phyloP scores from a whole-genome alignment of 208 protist species.

The Acanthamoeba rhysodes region DNA sequence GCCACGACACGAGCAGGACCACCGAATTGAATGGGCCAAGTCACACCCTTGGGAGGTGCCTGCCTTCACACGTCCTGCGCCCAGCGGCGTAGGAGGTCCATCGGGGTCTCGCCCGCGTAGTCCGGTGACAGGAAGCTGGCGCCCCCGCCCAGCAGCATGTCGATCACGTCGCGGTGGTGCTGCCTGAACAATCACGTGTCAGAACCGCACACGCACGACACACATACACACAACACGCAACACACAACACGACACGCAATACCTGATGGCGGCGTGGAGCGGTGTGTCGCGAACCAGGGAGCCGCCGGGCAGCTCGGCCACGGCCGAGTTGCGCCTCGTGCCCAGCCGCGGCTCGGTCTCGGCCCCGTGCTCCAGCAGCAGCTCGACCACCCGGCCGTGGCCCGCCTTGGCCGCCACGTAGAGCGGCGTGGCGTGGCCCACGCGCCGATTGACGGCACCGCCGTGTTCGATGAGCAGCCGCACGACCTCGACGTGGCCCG shows the following conservation, averaged over 20 bases:
- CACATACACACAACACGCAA: background rate
- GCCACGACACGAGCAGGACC: too few species aligned
- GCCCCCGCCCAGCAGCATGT: conserved; percentile 13
- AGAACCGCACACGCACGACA: background rate
- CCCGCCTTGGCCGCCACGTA: conserved; percentile 38
- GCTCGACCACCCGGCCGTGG: conserved; percentile 1
- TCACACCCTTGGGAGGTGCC: too few species aligned
- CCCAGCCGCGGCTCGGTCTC: conserved; percentile 29
- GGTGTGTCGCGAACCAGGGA: conserved; percentile 19
- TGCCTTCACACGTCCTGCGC: background rate
- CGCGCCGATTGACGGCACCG: background rate
- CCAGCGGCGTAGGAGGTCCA: conserved; percentile 31
- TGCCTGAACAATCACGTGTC: background rate
- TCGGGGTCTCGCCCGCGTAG: conserved; percentile 2
- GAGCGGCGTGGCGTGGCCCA: conserved; percentile 16
- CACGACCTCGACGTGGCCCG: background rate
- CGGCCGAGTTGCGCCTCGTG: conserved; percentile 21
- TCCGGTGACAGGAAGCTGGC: conserved; percentile 47
- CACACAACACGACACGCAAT: background rate
- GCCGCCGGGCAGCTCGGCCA: conserved; percentile 11
- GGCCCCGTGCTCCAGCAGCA: conserved; percentile 11
- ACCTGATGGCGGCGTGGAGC: conserved; percentile 43
- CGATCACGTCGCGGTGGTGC: conserved; percentile 15
- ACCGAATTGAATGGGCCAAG: too few species aligned
- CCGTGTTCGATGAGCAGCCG: background rate